These are phyloP conservation scores for Nidula niveotomentosa DNA, from an alignment of 1,284 basidiomycete genomes.

Conservation along the genomic window DNA sequence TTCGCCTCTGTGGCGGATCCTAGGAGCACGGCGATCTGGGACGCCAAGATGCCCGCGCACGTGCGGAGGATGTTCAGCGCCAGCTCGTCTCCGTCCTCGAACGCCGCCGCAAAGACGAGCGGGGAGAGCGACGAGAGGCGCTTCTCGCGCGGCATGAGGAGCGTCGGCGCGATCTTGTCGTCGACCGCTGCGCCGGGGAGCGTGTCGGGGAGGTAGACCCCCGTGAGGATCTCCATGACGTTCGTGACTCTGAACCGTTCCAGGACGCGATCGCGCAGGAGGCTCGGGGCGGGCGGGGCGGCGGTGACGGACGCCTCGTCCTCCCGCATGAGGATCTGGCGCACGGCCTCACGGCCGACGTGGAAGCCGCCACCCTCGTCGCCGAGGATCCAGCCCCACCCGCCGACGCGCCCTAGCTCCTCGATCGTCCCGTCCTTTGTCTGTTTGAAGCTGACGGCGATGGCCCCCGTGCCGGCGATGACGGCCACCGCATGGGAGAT, in stretches of 20 bases:
- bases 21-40: slow-evolving; percentile 60
- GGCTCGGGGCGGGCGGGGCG: slow-evolving; percentile 26
- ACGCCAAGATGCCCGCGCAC: slow-evolving; percentile 53
- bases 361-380: slow-evolving; percentile 80
- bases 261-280: slow-evolving; percentile 44
- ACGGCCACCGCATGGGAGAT: slow-evolving; percentile 61
- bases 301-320: slow-evolving; percentile 52
- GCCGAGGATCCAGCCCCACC: slow-evolving; percentile 83
- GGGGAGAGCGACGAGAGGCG: slow-evolving; percentile 72
- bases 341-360: slow-evolving; percentile 70
- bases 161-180: slow-evolving; percentile 22
- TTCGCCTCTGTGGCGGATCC: slow-evolving; percentile 29
- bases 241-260: slow-evolving; percentile 54
- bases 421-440: slow-evolving; percentile 33
- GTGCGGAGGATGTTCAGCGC: slow-evolving; percentile 56
- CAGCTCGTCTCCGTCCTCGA: slow-evolving; percentile 59
- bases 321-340: slow-evolving; percentile 58
- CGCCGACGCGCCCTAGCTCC: slow-evolving; percentile 70
- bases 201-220: slow-evolving; percentile 60
- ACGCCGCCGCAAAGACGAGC: slow-evolving; percentile 70
- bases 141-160: slow-evolving; percentile 60
- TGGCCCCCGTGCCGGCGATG: slow-evolving; percentile 74
- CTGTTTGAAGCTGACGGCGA: slow-evolving; percentile 61
- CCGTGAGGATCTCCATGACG: slow-evolving; percentile 60
- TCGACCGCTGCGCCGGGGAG: slow-evolving; percentile 14